These are phyloP conservation scores for Coemansia furcata DNA, from an alignment of 192 early-diverging fungal species.

Conservation along the genomic window DNA sequence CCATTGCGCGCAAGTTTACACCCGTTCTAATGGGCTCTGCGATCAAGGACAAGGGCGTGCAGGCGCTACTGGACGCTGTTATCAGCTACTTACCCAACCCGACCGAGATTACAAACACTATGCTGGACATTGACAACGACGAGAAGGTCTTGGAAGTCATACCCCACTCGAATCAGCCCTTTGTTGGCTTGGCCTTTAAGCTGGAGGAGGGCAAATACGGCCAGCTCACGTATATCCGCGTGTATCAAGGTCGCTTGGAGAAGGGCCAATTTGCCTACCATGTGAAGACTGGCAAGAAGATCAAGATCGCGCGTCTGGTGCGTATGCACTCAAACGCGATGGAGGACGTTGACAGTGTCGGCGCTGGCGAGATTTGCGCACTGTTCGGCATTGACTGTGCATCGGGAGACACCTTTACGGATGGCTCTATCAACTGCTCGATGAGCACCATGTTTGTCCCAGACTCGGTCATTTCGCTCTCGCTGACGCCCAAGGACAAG, in stretches of 20 bases:
- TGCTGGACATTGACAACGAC: conserved; percentile 66
- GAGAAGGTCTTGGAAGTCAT: conserved; percentile 61
- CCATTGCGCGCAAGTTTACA: conserved; percentile 75
- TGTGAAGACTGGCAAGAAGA: conserved; percentile 84
- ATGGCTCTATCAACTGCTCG: conserved; percentile 75
- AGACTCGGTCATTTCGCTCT: conserved; percentile 93
- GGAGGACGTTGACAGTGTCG: conserved; percentile 93
- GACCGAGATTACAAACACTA: conserved; percentile 68
- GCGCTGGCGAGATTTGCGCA: conserved; percentile 96
- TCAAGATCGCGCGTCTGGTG: conserved; percentile 93
- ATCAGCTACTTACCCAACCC: conserved; percentile 70
- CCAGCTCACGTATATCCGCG: conserved; percentile 94
- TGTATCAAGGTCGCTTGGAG: conserved; percentile 89
- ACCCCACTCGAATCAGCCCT: conserved; percentile 67
- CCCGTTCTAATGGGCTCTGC: conserved; percentile 85
- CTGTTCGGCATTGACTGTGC: conserved; percentile 98
- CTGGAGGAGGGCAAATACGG: conserved; percentile 94
- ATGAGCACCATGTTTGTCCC: conserved; percentile 99
- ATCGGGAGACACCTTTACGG: conserved; percentile 95
- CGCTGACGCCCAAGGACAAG: conserved; percentile 88
- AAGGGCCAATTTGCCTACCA: conserved; percentile 89
- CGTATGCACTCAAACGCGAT: conserved; percentile 99
- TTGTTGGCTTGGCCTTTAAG: conserved; percentile 85
- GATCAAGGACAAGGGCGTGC: conserved; percentile 82
- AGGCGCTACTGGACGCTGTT: conserved; percentile 72